A percentile compares a stretch with the other conserved stretches of the same genome.
Conservation (phyloP, 108 stramenopile genomes). For the Cyclotella choctawhatcheeana region DNA sequence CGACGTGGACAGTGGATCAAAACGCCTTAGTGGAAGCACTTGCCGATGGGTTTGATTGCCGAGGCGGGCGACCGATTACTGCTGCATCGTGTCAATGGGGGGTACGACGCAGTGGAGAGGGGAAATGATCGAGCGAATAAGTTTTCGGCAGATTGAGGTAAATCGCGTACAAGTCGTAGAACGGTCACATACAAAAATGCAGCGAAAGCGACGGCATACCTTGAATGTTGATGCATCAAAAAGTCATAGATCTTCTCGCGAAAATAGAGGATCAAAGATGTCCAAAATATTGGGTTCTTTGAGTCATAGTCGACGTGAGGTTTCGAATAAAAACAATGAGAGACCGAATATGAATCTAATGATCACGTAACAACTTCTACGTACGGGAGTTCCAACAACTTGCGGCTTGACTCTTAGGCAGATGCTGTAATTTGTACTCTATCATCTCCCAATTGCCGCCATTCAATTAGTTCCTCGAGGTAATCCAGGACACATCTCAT, state of each 20-base stretch:
- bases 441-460: constrained; percentile 88
- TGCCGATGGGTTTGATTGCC: constrained; percentile 78
- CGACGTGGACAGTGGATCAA: no score
- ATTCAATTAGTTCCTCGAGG: constrained; percentile 71
- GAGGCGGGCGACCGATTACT: constrained; percentile 42
- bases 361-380: constrained; percentile 8
- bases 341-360: neutral
- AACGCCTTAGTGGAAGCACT: constrained; percentile 78
- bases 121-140: constrained; percentile 23
- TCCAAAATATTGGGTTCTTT: constrained; percentile 13
- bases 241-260: constrained; percentile 34
- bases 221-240: constrained; percentile 6
- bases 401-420: constrained; percentile 73
- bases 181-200: constrained; percentile 42
- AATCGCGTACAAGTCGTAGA: constrained; percentile 45
- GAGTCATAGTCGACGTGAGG: neutral
- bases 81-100: neutral
- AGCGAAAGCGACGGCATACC: constrained; percentile 2
- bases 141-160: constrained; percentile 36
- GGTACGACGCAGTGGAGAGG: constrained; percentile 47
- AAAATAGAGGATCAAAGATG: constrained; percentile 36
- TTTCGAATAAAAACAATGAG: neutral
- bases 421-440: constrained; percentile 86
- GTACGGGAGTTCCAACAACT: constrained; percentile 54
- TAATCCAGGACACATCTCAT: constrained; percentile 61